phyloP scores from a whole-genome alignment of 2,329 filamentous ascomycete genomes.

The Talaromyces funiculosus region DNA sequence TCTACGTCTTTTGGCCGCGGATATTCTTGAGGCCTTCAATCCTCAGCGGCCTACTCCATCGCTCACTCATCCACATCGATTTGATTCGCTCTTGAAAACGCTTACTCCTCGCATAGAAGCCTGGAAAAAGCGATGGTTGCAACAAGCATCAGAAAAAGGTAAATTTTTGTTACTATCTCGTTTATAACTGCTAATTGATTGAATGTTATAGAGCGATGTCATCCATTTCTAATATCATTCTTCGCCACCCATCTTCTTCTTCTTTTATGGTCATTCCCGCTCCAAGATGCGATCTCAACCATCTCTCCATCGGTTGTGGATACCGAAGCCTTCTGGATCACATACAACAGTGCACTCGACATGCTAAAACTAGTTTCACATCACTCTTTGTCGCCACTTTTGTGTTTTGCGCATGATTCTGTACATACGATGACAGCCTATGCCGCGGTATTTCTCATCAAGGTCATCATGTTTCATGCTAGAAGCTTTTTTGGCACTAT shows the following conservation, averaged over 20 bases:
- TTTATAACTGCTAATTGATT: not conserved
- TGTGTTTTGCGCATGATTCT: slow-evolving; percentile 39
- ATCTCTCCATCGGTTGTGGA: slow-evolving; percentile 18
- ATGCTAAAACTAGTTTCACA: slow-evolving; percentile 28
- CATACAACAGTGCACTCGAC: slow-evolving; percentile 23
- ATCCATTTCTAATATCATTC: slow-evolving; percentile 34
- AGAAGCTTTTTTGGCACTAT: not conserved
- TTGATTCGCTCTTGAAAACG: not conserved
- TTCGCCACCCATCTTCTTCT: slow-evolving; percentile 36
- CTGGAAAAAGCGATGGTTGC: slow-evolving; percentile 5
- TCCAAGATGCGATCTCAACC: not conserved
- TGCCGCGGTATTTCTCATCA: slow-evolving; percentile 22
- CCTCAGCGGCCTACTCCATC: slow-evolving; percentile 8
- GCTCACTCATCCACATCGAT: not conserved
- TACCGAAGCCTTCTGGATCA: slow-evolving; percentile 21
- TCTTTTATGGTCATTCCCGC: slow-evolving; percentile 31
- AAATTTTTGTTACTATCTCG: not conserved
- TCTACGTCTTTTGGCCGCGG: slow-evolving; percentile 32
- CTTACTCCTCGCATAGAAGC: slow-evolving; percentile 6
- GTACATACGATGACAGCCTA: slow-evolving; percentile 41
- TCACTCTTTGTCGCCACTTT: slow-evolving; percentile 20
- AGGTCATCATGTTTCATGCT: too few species aligned
- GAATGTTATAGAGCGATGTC: slow-evolving; percentile 22
- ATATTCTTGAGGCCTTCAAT: slow-evolving; percentile 23
- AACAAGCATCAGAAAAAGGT: not conserved